phyloP scores from a whole-genome alignment of 1,284 basidiomycete genomes.

The Ceratobasidium sp. region DNA sequence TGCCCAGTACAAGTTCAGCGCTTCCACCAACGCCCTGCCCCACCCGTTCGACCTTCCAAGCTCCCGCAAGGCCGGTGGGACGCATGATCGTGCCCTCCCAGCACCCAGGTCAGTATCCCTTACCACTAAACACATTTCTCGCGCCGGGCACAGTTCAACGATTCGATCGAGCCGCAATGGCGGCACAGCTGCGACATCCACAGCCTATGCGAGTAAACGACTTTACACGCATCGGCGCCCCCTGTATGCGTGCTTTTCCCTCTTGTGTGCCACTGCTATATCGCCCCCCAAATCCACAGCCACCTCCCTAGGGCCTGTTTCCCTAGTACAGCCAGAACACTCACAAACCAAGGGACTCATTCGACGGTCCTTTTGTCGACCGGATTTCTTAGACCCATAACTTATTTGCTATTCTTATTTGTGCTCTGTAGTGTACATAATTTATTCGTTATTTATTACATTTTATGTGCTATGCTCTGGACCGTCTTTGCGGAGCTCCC shows the following conservation, averaged over 20 bases:
- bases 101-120: neutral
- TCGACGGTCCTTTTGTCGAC: too few relatives aligned
- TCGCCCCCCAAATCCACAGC: conserved; percentile 10
- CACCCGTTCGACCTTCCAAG: neutral
- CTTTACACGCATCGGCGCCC: neutral
- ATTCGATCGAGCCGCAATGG: neutral
- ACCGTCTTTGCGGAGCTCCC: too few relatives aligned
- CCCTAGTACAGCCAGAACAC: too few relatives aligned
- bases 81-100: conserved; percentile 9
- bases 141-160: neutral
- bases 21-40: neutral
- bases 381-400: too few relatives aligned
- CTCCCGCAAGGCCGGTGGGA: conserved; percentile 17
- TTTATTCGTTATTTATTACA: too few relatives aligned
- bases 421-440: too few relatives aligned
- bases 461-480: too few relatives aligned
- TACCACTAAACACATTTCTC: too few relatives aligned
- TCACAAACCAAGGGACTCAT: too few relatives aligned
- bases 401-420: too few relatives aligned
- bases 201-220: neutral
- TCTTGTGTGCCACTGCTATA: neutral
- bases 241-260: neutral
- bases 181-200: conserved; percentile 7
- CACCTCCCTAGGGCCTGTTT: neutral
- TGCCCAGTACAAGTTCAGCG: neutral